Percentiles rank a stretch among this genome's conserved stretches.
Evolutionary conservation across 441 rosid genomes (phyloP).

Genomic region (Erodium texanum): DNA sequence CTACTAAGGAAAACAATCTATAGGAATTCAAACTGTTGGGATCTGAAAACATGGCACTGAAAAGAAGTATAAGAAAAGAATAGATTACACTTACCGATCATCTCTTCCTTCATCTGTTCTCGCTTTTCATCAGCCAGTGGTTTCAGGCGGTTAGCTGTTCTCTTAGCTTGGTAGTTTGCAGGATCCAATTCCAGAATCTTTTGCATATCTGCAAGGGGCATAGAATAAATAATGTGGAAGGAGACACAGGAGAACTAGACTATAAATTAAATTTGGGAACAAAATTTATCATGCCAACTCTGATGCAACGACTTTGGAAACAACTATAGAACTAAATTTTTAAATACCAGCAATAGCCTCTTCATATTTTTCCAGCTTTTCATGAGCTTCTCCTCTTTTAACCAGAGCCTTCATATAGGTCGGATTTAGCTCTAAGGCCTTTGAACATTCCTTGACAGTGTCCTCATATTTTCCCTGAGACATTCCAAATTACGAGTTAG

Average conservation of each 20-base stretch:
- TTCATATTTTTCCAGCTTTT: conserved; percentile 80
- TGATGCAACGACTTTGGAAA: background rate
- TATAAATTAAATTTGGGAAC: background rate
- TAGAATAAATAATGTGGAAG: background rate
- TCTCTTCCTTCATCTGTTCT: conserved; percentile 96
- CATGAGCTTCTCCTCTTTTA: conserved; percentile 79
- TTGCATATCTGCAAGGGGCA: conserved; percentile 50
- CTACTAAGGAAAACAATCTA: background rate
- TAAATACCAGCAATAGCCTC: conserved; percentile 68
- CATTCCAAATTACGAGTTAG: conserved; percentile 3
- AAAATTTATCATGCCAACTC: background rate
- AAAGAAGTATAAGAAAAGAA: background rate
- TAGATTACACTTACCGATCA: conserved; percentile 55
- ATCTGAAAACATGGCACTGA: background rate
- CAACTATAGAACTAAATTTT: background rate
- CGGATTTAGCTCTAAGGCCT: conserved; percentile 72
- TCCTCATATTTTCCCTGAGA: conserved; percentile 67
- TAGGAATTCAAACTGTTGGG: background rate
- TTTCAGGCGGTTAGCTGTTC: conserved; percentile 51
- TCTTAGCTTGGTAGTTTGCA: conserved; percentile 61
- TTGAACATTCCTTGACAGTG: conserved; percentile 72
- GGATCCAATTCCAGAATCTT: conserved; percentile 77
- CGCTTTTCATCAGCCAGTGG: conserved; percentile 82
- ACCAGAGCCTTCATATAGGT: conserved; percentile 64
- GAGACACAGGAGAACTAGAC: background rate